A percentile compares a stretch with the other conserved stretches of the same genome.
Evolutionary conservation across 73 alveolate species (phyloP).

Genomic region (Stentor roeselii): DNA sequence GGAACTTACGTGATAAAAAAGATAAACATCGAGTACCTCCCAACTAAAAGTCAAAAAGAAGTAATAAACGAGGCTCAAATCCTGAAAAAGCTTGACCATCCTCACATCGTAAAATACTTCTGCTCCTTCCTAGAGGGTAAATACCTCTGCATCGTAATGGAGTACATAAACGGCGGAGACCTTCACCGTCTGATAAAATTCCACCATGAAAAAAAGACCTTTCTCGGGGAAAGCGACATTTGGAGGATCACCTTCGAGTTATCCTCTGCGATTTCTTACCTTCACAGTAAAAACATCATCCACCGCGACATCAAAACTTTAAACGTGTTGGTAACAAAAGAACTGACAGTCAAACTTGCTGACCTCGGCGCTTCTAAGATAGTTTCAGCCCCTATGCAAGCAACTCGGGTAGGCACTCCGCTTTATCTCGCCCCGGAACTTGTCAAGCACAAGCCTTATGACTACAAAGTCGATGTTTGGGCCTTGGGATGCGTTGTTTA

Average conservation of each 20-base stretch:
- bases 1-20: conserved; percentile 83
- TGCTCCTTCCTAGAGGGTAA: conserved; percentile 90
- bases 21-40: conserved; percentile 58
- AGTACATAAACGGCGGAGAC: conserved; percentile 97
- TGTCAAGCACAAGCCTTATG: conserved; percentile 93
- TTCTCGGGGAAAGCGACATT: conserved; percentile 70
- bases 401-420: conserved; percentile 98
- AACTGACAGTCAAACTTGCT: conserved; percentile 66
- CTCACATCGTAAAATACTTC: conserved; percentile 77
- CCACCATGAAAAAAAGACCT: conserved; percentile 41
- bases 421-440: conserved; percentile 94
- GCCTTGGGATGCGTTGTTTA: conserved; percentile 94
- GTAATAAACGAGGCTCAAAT: conserved; percentile 85
- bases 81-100: conserved; percentile 83
- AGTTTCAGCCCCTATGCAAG: conserved; percentile 65
- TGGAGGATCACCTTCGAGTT: conserved; percentile 88
- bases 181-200: conserved; percentile 49
- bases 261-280: conserved; percentile 78
- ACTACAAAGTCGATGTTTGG: conserved; percentile 96
- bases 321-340: conserved; percentile 80
- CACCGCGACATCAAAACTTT: conserved; percentile 96
- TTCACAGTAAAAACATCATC: conserved; percentile 84
- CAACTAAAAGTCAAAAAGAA: conserved; percentile 57
- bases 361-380: conserved; percentile 97
- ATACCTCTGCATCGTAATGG: conserved; percentile 91